These are phyloP conservation scores for Inga laurina DNA, from an alignment of 306 rosid species.

Conservation along the genomic window DNA sequence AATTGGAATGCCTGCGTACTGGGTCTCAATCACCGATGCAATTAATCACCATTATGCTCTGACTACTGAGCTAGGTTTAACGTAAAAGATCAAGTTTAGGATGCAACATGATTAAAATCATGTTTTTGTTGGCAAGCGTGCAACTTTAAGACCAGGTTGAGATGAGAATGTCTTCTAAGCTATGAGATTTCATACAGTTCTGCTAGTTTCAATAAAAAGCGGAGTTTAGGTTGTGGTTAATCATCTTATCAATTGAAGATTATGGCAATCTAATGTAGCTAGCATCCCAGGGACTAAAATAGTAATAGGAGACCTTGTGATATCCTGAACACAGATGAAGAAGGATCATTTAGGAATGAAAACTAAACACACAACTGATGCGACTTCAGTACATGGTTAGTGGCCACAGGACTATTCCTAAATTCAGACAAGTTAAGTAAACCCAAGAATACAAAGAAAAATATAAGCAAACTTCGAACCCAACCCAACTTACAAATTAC, in stretches of 20 bases:
- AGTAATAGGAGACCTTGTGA: neutral
- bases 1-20: too few relatives aligned
- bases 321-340: neutral
- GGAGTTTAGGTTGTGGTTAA: neutral
- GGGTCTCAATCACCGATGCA: neutral
- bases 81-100: too few relatives aligned
- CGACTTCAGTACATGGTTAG: slow-evolving; percentile 40
- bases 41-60: neutral
- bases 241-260: slow-evolving; percentile 10
- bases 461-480: slow-evolving; percentile 29
- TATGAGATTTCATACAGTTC: slow-evolving; percentile 9
- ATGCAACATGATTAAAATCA: too few relatives aligned
- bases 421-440: slow-evolving; percentile 28
- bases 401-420: slow-evolving; percentile 34
- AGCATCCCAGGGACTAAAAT: neutral
- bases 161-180: slow-evolving; percentile 1
- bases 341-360: slow-evolving; percentile 17
- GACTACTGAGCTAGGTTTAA: too few relatives aligned
- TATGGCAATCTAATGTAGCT: slow-evolving; percentile 17
- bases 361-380: slow-evolving; percentile 31
- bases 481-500: slow-evolving; percentile 41
- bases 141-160: slow-evolving; percentile 4
- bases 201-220: slow-evolving; percentile 15
- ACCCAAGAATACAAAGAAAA: slow-evolving; percentile 32
- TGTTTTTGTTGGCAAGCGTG: neutral